Base-by-base conservation (phyloP, 108 stramenopile genomes). In the Skeletonema potamos region DNA sequence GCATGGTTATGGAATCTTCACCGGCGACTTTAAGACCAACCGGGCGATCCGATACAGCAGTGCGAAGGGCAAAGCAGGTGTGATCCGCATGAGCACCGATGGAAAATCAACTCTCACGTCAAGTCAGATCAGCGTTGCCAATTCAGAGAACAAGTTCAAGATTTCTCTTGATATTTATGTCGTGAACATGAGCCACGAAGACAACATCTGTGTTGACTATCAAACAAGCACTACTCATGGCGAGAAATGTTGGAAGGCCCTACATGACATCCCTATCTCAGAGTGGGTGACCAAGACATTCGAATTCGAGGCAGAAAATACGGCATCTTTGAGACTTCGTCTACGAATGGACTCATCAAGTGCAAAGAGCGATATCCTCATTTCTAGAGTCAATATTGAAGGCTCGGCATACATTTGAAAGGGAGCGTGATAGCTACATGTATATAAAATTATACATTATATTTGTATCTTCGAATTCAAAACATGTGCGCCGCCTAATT, bases 191-290 rank as follows among this genome's bases (percentile, higher is more conserved):
- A 34, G 18, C 8, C 30, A 59, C 9, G 58, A 30, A 33, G 58
- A 59, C 22, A 34, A 32, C 11, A 30, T 59, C 17, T 59, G 58
- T 10, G 27, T 59, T 10, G 58, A 59, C 18, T 59, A 59, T 59
- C 32, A 59, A 24, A 22, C 48, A n/a, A 7, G 22, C 8, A 51
- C 48, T 24, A 24, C 48, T n/a, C 18, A 1, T 0, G 58, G 58
- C 11, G 29, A 30, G 17, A 33, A 59, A 20, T 59, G 58, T 34
- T 59, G 58, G 58, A 59, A 34, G 36, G 58, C 58, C 30, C 1
- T 59, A 6, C 58, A 59, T 24, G 58, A 30, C 17, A 33, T 59
- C 58, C 18, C 33, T 1, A 8, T 33, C 7, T 30, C 32, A 6
- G 17, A 59, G 18, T 59, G 58, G 58, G 58, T 33, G 5, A 34